Percentiles rank a stretch among this genome's conserved stretches.
phyloP scores from a whole-genome alignment of 768 basidiomycete genomes.

The Phaeotremella fagi region DNA sequence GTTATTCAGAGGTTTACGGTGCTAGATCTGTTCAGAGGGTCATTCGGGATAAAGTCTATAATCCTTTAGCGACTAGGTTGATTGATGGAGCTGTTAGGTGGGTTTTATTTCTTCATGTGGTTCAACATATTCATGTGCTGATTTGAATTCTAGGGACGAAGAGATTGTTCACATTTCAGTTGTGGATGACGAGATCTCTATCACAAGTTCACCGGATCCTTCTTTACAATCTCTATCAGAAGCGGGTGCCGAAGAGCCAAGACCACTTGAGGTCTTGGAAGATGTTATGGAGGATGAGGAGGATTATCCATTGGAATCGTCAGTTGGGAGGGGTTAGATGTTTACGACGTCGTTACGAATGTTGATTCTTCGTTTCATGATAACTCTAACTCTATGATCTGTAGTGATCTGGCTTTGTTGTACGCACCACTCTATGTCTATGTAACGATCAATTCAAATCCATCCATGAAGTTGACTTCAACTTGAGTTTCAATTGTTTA shows the following conservation, averaged over 20 bases:
- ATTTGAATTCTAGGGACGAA: constrained; percentile 55
- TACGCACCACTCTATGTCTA: too few relatives aligned
- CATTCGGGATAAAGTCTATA: constrained; percentile 72
- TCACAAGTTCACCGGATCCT: constrained; percentile 20
- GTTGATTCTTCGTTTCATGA: too few relatives aligned
- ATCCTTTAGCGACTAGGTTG: constrained; percentile 74
- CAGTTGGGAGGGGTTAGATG: too few relatives aligned
- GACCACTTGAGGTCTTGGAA: constrained; percentile 26
- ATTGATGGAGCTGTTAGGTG: constrained; percentile 73
- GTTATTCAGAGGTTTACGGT: constrained; percentile 80
- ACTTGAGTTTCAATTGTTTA: too few relatives aligned
- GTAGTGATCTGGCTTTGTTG: too few relatives aligned
- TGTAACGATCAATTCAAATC: too few relatives aligned
- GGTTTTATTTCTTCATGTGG: constrained; percentile 3
- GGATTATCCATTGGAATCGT: too few relatives aligned
- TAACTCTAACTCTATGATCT: too few relatives aligned
- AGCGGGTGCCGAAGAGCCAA: constrained; percentile 4
- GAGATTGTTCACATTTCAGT: constrained; percentile 62
- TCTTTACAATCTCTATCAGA: neutral
- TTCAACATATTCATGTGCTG: neutral
- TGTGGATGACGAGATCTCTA: constrained; percentile 50
- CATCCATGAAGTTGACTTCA: too few relatives aligned
- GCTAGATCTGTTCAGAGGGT: constrained; percentile 83
- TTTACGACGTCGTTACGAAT: too few relatives aligned
- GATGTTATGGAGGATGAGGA: constrained; percentile 17